Conservation (phyloP, 1,284 basidiomycete genomes). For the Marasmius oreades region DNA sequence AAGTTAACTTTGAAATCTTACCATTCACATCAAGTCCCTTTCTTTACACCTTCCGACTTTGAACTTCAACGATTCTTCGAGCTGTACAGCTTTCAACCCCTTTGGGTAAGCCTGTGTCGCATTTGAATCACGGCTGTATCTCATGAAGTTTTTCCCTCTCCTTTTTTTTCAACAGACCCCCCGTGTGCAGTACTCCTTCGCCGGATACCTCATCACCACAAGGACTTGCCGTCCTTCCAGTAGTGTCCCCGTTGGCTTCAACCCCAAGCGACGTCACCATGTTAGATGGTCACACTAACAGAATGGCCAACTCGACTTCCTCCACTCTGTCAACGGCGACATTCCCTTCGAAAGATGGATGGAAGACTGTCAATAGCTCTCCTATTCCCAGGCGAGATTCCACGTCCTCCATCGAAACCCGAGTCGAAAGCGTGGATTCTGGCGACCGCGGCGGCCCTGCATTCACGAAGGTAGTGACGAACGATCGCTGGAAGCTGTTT, state of each 20-base stretch:
- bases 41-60: too few species aligned
- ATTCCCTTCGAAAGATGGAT: neutral
- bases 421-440: neutral
- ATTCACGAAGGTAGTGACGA: neutral
- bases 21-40: too few species aligned
- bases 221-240: slow-evolving; percentile 21
- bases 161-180: neutral
- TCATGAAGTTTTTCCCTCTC: neutral
- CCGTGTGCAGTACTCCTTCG: neutral
- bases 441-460: neutral
- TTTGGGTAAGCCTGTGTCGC: neutral
- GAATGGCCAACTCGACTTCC: neutral
- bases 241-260: slow-evolving; percentile 19
- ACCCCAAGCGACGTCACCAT: slow-evolving; percentile 16
- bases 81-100: neutral
- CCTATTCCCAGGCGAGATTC: neutral
- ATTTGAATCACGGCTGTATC: neutral
- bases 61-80: neutral
- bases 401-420: neutral
- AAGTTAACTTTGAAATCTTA: too few species aligned
- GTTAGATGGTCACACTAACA: neutral
- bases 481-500: neutral
- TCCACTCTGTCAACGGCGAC: slow-evolving; percentile 14
- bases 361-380: neutral
- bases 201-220: slow-evolving; percentile 22